Evolutionary conservation across 2,329 filamentous ascomycete species (phyloP).

Genomic region (Scopulariopsis brevicaulis): DNA sequence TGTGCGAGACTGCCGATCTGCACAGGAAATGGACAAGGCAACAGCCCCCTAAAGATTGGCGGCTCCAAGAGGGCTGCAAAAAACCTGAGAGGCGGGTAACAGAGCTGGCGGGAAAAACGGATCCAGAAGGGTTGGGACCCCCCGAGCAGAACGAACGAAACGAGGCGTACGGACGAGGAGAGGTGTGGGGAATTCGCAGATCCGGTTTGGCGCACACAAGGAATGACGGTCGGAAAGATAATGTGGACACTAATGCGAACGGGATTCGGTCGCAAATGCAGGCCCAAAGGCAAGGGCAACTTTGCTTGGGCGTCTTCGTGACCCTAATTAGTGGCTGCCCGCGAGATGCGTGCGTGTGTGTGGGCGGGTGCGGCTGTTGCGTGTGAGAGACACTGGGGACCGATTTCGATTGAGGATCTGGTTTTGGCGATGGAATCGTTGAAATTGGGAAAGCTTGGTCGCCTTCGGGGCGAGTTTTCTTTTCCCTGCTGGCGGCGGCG

Average conservation of each 20-base stretch:
- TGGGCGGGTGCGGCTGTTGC: not conserved
- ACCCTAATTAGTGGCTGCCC: not conserved
- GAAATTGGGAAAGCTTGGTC: slow-evolving; percentile 3
- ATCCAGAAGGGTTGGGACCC: not conserved
- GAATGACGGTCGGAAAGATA: not conserved
- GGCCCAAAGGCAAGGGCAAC: not conserved
- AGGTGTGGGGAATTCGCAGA: not conserved
- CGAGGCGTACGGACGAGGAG: not conserved
- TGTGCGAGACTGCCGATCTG: not conserved
- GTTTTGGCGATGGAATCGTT: not conserved
- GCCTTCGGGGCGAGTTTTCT: slow-evolving; percentile 3
- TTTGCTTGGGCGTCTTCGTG: not conserved
- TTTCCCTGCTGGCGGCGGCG: not conserved
- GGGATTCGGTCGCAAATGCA: not conserved
- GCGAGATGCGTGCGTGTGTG: not conserved
- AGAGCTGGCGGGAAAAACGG: not conserved
- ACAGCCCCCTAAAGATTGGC: not conserved
- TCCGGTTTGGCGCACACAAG: not conserved
- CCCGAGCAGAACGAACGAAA: not conserved
- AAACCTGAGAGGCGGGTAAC: not conserved
- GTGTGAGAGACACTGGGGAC: not conserved
- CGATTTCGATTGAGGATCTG: not conserved
- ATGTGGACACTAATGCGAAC: not conserved
- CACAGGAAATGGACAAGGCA: not conserved
- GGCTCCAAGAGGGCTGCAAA: not conserved